Conservation (phyloP, 306 rosid species). For the Prinsepia uniflora region DNA sequence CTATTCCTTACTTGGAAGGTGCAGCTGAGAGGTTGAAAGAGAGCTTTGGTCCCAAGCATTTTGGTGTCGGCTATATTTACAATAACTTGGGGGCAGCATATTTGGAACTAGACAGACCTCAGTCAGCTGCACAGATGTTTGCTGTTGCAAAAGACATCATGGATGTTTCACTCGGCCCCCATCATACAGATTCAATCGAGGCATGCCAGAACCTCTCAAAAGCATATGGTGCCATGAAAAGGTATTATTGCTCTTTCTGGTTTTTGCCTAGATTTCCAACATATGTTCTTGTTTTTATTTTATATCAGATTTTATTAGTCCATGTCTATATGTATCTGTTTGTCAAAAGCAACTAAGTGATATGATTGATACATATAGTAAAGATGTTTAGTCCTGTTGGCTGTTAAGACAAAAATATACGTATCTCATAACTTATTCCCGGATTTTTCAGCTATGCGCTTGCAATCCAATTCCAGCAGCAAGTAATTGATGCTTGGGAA, state of each 20-base stretch:
- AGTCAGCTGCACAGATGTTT: slow-evolving; percentile 95
- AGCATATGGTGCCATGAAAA: slow-evolving; percentile 74
- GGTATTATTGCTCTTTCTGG: slow-evolving; percentile 44
- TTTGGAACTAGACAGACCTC: slow-evolving; percentile 86
- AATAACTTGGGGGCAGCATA: slow-evolving; percentile 95
- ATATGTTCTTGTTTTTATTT: slow-evolving; percentile 5
- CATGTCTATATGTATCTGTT: background rate
- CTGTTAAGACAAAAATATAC: background rate
- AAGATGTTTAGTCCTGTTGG: background rate
- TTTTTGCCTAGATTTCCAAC: slow-evolving; percentile 3
- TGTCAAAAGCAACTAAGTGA: background rate
- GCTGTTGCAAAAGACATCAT: slow-evolving; percentile 88
- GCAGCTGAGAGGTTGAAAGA: slow-evolving; percentile 85
- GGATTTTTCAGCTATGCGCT: slow-evolving; percentile 62
- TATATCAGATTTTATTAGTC: slow-evolving; percentile 17
- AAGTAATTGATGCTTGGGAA: slow-evolving; percentile 87
- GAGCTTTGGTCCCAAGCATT: slow-evolving; percentile 93
- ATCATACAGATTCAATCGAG: slow-evolving; percentile 82
- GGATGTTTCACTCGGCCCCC: slow-evolving; percentile 93
- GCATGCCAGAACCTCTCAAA: slow-evolving; percentile 88
- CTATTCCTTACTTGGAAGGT: slow-evolving; percentile 81
- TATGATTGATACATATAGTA: background rate
- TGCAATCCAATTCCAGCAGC: slow-evolving; percentile 82
- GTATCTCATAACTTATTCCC: slow-evolving; percentile 14
- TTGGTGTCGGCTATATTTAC: slow-evolving; percentile 90